Conservation (phyloP, 306 rosid genomes). For the Calophaca sinica region DNA sequence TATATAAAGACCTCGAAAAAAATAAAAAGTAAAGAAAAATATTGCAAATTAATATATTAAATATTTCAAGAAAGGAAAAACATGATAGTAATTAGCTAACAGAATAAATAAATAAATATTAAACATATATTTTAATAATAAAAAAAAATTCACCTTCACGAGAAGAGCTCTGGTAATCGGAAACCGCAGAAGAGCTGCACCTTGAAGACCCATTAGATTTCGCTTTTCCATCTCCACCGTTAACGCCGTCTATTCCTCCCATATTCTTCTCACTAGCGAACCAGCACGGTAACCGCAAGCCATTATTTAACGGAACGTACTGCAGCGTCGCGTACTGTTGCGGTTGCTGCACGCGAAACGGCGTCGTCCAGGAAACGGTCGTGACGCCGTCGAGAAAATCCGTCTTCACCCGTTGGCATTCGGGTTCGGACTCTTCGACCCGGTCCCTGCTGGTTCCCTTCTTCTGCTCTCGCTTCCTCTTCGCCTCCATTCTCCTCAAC, state of each 20-base stretch:
- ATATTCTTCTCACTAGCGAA: slow-evolving; percentile 44
- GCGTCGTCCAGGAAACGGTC: background rate
- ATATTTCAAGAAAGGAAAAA: background rate
- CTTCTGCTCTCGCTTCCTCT: slow-evolving; percentile 24
- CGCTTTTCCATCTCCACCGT: slow-evolving; percentile 39
- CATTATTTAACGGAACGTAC: slow-evolving; percentile 19
- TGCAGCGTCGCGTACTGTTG: background rate
- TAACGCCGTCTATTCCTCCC: slow-evolving; percentile 29
- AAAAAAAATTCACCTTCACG: slow-evolving; percentile 59
- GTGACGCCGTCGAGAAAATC: slow-evolving; percentile 2
- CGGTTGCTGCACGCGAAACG: slow-evolving; percentile 4
- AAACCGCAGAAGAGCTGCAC: slow-evolving; percentile 64
- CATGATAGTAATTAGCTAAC: too few species aligned
- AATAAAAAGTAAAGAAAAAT: too few species aligned
- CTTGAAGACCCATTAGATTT: slow-evolving; percentile 56
- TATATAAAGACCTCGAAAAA: background rate
- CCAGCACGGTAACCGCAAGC: slow-evolving; percentile 53
- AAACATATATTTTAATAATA: accelerated
- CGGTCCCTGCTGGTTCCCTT: background rate
- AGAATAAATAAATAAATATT: too few species aligned
- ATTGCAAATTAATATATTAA: background rate
- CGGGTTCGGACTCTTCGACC: slow-evolving; percentile 18
- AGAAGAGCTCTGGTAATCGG: slow-evolving; percentile 58
- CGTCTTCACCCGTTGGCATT: background rate
- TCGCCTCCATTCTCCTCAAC: slow-evolving; percentile 34